phyloP scores from a whole-genome alignment of 2,329 filamentous ascomycete genomes.

The Alternaria ventricosa region DNA sequence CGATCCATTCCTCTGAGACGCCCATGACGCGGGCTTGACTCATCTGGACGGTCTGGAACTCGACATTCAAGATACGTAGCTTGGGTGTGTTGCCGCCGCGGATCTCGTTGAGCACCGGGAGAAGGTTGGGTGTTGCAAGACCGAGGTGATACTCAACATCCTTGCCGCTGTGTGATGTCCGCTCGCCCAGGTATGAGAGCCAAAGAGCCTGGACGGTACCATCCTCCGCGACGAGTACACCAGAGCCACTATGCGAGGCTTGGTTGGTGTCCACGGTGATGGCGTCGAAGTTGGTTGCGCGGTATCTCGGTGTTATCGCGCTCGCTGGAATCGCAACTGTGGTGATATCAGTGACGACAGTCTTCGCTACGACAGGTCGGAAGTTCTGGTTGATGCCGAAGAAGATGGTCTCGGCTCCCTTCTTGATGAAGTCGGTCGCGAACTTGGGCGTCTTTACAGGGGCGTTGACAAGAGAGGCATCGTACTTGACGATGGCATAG shows the following conservation, averaged over 20 bases:
- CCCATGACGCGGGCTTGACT: constrained; percentile 97
- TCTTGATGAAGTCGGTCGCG: constrained; percentile 81
- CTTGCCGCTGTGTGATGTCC: constrained; percentile 76
- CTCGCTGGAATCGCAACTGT: constrained; percentile 96
- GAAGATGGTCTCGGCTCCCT: constrained; percentile 94
- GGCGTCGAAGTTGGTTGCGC: constrained; percentile 93
- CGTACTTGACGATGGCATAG: constrained; percentile 94
- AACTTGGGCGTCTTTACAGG: constrained; percentile 89
- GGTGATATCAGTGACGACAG: constrained; percentile 94
- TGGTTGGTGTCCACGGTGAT: constrained; percentile 96
- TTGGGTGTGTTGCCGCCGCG: constrained; percentile 79
- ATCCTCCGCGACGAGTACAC: constrained; percentile 87
- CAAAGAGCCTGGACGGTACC: constrained; percentile 94
- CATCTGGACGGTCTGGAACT: constrained; percentile 96
- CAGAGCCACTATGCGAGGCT: constrained; percentile 89
- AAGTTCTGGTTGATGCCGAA: constrained; percentile 98
- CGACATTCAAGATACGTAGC: constrained; percentile 89
- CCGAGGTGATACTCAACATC: constrained; percentile 98
- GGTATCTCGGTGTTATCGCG: constrained; percentile 86
- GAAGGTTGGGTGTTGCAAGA: constrained; percentile 82
- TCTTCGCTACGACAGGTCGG: constrained; percentile 90
- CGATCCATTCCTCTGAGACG: constrained; percentile 93
- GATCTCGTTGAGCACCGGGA: constrained; percentile 88
- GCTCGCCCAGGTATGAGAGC: constrained; percentile 95
- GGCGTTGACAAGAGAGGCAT: constrained; percentile 89